Conservation (phyloP, 2,329 filamentous ascomycete species). For the Polytolypa hystricis region DNA sequence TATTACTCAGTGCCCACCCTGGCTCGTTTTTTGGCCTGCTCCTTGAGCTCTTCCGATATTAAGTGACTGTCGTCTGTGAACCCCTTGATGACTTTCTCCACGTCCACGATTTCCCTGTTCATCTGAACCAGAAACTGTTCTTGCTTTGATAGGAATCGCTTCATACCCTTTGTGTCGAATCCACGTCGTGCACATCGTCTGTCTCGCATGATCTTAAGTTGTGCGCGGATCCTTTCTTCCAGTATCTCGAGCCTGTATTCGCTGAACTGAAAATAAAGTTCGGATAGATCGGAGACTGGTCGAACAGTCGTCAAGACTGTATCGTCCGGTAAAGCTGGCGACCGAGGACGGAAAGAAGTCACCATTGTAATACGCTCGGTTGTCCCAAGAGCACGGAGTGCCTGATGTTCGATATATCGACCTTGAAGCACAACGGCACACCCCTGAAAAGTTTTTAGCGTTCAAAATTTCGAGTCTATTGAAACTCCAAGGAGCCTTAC, state of each 20-base stretch:
- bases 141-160: slow-evolving; percentile 19
- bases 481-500: slow-evolving; percentile 27
- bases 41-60: slow-evolving; percentile 26
- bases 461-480: neutral
- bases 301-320: slow-evolving; percentile 51
- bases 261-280: slow-evolving; percentile 51
- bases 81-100: slow-evolving; percentile 28
- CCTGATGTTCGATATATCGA: slow-evolving; percentile 55
- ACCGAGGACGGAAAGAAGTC: slow-evolving; percentile 53
- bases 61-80: slow-evolving; percentile 26
- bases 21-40: slow-evolving; percentile 17
- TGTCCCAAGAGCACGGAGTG: slow-evolving; percentile 46
- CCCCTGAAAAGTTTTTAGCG: slow-evolving; percentile 34
- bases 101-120: slow-evolving; percentile 31
- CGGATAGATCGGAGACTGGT: slow-evolving; percentile 44
- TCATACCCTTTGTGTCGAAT: slow-evolving; percentile 21
- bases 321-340: slow-evolving; percentile 46
- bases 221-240: slow-evolving; percentile 44
- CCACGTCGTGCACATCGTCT: slow-evolving; percentile 21
- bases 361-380: slow-evolving; percentile 56
- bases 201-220: slow-evolving; percentile 30
- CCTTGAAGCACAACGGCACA: slow-evolving; percentile 56
- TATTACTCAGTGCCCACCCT: too few relatives aligned
- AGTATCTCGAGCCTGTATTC: slow-evolving; percentile 54
- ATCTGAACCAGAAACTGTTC: slow-evolving; percentile 27